Evolutionary conservation across 768 basidiomycete species (phyloP).

Genomic region (Mycena alexandri): DNA sequence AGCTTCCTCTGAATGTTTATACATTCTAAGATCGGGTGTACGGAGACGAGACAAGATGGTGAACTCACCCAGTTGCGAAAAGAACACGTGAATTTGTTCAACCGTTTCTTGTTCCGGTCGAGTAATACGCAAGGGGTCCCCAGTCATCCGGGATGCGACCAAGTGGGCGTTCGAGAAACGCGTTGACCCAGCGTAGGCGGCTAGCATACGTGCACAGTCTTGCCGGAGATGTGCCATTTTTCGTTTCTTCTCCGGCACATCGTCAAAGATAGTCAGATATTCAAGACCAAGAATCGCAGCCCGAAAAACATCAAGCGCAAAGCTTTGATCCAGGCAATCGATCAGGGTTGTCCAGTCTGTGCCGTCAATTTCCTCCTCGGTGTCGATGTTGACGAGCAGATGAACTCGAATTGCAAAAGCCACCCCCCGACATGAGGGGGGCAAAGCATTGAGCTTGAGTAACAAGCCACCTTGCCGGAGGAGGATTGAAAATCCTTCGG

Average conservation of each 20-base stretch:
- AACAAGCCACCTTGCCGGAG: not conserved
- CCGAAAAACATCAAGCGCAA: conserved; percentile 9
- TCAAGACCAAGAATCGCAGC: conserved; percentile 8
- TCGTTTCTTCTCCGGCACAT: not conserved
- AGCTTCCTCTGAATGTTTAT: not conserved
- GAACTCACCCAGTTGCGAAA: conserved; percentile 13
- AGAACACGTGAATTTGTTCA: not conserved
- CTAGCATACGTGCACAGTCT: conserved; percentile 17
- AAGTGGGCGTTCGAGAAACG: not conserved
- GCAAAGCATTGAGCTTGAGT: conserved; percentile 3
- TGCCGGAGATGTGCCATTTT: not conserved
- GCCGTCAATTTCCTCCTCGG: not conserved
- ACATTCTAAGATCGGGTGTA: not conserved
- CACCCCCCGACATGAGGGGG: conserved; percentile 1
- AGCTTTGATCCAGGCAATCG: conserved; percentile 6
- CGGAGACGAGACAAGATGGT: not conserved
- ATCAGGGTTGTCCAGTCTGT: conserved; percentile 8
- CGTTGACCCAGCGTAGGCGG: not conserved
- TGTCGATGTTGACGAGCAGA: not conserved
- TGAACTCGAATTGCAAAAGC: conserved; percentile 12
- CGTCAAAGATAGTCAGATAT: not conserved
- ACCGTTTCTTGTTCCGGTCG: not conserved
- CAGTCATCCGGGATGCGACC: not conserved
- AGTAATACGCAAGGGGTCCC: not conserved
- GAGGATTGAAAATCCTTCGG: conserved; percentile 5